These are phyloP conservation scores for Blepharisma japonicum DNA, from an alignment of 73 alveolate species.

Conservation along the genomic window DNA sequence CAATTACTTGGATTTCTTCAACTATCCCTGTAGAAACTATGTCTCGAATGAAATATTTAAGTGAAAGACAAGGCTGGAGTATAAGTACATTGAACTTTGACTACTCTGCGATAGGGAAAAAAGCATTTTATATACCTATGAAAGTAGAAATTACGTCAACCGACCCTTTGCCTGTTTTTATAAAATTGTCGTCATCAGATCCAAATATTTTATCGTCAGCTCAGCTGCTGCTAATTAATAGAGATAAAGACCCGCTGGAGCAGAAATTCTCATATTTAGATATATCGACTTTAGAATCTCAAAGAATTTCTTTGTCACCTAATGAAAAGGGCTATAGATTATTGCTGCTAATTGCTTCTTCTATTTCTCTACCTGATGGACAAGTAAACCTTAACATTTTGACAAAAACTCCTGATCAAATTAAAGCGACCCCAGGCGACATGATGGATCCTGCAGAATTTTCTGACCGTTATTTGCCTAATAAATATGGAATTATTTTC, in stretches of 20 bases:
- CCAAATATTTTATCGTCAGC: neutral
- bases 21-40: neutral
- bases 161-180: neutral
- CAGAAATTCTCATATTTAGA: conserved; percentile 15
- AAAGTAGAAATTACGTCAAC: conserved; percentile 17
- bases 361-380: conserved; percentile 61
- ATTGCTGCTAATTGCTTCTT: conserved; percentile 57
- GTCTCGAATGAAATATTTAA: conserved; percentile 11
- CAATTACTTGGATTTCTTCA: neutral
- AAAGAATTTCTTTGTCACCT: conserved; percentile 28
- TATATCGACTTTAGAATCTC: conserved; percentile 30
- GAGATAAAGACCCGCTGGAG: neutral
- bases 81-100: neutral
- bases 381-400: conserved; percentile 57
- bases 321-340: conserved; percentile 53
- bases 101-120: neutral
- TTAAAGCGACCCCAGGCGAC: conserved; percentile 47
- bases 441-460: conserved; percentile 75
- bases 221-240: neutral
- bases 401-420: conserved; percentile 49
- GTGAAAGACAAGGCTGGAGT: neutral
- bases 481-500: conserved; percentile 84
- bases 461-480: conserved; percentile 68
- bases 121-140: neutral
- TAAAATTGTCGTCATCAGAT: conserved; percentile 5